These are phyloP conservation scores for Mayamaea pseudoterrestris DNA, from an alignment of 108 stramenopile species.

Conservation along the genomic window DNA sequence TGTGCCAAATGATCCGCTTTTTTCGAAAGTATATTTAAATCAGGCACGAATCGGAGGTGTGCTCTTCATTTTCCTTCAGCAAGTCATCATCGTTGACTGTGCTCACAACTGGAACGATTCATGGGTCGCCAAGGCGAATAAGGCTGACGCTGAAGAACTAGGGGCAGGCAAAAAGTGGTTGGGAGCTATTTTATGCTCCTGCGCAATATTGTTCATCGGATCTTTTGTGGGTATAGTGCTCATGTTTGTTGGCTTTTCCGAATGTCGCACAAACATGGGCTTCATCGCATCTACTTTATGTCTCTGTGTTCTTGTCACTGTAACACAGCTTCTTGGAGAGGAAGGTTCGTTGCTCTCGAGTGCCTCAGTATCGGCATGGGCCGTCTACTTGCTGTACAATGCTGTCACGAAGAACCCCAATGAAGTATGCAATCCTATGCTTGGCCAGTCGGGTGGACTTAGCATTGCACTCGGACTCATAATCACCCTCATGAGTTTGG, in stretches of 20 bases:
- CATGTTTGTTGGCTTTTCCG: slow-evolving; percentile 69
- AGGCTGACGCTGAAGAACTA: slow-evolving; percentile 50
- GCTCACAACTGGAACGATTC: slow-evolving; percentile 82
- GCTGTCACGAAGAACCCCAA: slow-evolving; percentile 67
- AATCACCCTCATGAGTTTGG: slow-evolving; percentile 55
- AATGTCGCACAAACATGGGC: slow-evolving; percentile 58
- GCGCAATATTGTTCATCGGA: slow-evolving; percentile 43
- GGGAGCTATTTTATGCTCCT: slow-evolving; percentile 56
- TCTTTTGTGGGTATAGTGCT: slow-evolving; percentile 60
- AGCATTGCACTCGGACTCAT: slow-evolving; percentile 65
- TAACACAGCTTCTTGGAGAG: slow-evolving; percentile 52
- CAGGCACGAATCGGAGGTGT: slow-evolving; percentile 59
- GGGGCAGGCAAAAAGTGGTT: slow-evolving; percentile 75
- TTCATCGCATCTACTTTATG: slow-evolving; percentile 81
- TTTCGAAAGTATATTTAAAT: slow-evolving; percentile 50
- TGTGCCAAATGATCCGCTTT: slow-evolving; percentile 69
- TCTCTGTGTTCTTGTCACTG: slow-evolving; percentile 36
- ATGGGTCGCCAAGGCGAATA: slow-evolving; percentile 68
- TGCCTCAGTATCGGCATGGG: slow-evolving; percentile 72
- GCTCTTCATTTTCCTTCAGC: slow-evolving; percentile 64
- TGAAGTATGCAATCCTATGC: slow-evolving; percentile 66
- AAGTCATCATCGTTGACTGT: slow-evolving; percentile 75
- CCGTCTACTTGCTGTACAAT: slow-evolving; percentile 73
- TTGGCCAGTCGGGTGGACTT: slow-evolving; percentile 52
- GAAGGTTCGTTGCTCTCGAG: slow-evolving; percentile 76